These are phyloP conservation scores for Phaseolus coccineus DNA, from an alignment of 331 rosid genomes.

Conservation along the genomic window DNA sequence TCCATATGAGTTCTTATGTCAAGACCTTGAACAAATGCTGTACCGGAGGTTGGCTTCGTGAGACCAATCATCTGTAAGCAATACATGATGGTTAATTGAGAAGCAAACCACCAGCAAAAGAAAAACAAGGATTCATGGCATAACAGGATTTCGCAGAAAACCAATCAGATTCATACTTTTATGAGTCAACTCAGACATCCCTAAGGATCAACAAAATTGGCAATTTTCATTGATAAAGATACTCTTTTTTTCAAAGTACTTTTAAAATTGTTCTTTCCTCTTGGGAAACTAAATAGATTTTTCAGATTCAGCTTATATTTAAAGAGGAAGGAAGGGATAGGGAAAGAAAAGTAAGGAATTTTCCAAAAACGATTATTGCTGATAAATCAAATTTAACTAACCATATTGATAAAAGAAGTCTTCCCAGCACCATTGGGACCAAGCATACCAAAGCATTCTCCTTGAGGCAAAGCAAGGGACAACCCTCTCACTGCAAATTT, in stretches of 20 bases:
- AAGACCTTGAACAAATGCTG: conserved; percentile 81
- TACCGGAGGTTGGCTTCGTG: conserved; percentile 77
- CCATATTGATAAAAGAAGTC: conserved; percentile 96
- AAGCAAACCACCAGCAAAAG: conserved; percentile 7
- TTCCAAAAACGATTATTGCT: neutral
- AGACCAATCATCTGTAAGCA: conserved; percentile 91
- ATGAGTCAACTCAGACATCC: conserved; percentile 15
- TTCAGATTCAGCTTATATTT: conserved; percentile 15
- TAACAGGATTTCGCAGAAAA: conserved; percentile 2
- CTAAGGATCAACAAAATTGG: neutral
- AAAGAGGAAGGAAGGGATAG: neutral
- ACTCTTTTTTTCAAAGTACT: neutral
- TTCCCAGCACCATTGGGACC: conserved; percentile 99
- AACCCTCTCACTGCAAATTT: conserved; percentile 84
- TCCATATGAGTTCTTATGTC: conserved; percentile 75
- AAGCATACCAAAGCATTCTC: conserved; percentile 98
- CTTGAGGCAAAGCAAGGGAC: conserved; percentile 87
- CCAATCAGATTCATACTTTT: neutral
- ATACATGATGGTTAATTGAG: neutral
- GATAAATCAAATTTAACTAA: conserved; percentile 52
- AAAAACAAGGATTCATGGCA: neutral
- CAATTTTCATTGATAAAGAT: conserved; percentile 15
- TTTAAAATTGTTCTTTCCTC: neutral
- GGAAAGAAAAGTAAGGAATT: neutral
- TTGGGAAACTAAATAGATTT: neutral